phyloP scores from a whole-genome alignment of 108 stramenopile genomes.

The Nitzschia putrida region DNA sequence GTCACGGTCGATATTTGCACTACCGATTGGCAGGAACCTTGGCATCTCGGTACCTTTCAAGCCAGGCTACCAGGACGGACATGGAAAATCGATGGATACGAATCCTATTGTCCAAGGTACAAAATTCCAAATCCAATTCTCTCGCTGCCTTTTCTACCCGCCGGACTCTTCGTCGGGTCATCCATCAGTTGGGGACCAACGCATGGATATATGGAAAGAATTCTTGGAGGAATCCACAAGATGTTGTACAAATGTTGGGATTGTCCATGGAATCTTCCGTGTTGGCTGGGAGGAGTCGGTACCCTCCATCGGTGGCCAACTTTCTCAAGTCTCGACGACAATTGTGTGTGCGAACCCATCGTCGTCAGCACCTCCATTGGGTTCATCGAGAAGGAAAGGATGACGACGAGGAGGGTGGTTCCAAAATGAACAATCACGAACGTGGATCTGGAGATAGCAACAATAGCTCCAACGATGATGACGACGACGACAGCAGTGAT shows the following conservation, averaged over 20 bases:
- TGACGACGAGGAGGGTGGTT: neutral
- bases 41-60: slow-evolving; percentile 21
- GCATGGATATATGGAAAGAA: slow-evolving; percentile 22
- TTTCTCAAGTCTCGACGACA: slow-evolving; percentile 2
- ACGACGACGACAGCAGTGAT: no score
- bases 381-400: neutral
- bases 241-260: slow-evolving; percentile 22
- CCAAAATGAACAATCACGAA: no score
- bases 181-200: slow-evolving; percentile 22
- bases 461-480: neutral
- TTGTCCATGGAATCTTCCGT: neutral
- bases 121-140: neutral
- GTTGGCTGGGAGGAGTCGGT: slow-evolving; percentile 5
- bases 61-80: neutral
- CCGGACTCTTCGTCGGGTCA: neutral
- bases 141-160: slow-evolving; percentile 3
- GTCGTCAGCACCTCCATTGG: neutral
- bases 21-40: slow-evolving; percentile 8
- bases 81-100: slow-evolving; percentile 31
- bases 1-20: slow-evolving; percentile 8
- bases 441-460: no score
- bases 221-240: slow-evolving; percentile 23
- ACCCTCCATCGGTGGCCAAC: neutral
- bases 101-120: slow-evolving; percentile 8
- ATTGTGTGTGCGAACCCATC: neutral